These are phyloP conservation scores for Trichophyton benhamiae DNA, from an alignment of 2,329 filamentous ascomycete genomes.

Conservation along the genomic window DNA sequence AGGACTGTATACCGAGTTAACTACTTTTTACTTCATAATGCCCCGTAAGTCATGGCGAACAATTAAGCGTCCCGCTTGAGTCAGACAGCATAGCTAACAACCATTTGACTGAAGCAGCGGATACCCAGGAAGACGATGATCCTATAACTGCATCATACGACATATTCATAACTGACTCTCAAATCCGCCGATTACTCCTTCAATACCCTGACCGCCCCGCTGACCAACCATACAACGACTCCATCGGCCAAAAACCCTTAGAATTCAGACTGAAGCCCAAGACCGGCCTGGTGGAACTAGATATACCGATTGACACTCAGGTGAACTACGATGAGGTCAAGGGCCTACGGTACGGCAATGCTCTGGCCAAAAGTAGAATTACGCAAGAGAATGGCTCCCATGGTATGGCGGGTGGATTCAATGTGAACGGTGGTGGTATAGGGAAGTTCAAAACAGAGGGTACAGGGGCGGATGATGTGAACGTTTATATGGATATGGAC, in stretches of 20 bases:
- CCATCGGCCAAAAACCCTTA: slow-evolving; percentile 46
- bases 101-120: neutral
- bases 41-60: too few species aligned
- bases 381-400: slow-evolving; percentile 53
- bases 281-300: slow-evolving; percentile 78
- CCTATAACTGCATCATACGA: slow-evolving; percentile 66
- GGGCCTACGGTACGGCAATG: slow-evolving; percentile 70
- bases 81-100: neutral
- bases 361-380: slow-evolving; percentile 46
- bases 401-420: slow-evolving; percentile 62
- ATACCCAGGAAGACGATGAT: slow-evolving; percentile 36
- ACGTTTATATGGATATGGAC: slow-evolving; percentile 11
- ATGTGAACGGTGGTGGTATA: slow-evolving; percentile 25
- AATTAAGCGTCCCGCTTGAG: too few species aligned
- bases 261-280: slow-evolving; percentile 71
- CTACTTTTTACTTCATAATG: too few species aligned
- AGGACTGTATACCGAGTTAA: too few species aligned
- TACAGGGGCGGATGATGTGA: neutral
- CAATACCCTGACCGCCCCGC: slow-evolving; percentile 66
- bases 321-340: slow-evolving; percentile 71
- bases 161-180: slow-evolving; percentile 69
- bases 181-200: slow-evolving; percentile 63
- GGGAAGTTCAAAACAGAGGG: slow-evolving; percentile 12
- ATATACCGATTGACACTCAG: slow-evolving; percentile 66
- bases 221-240: slow-evolving; percentile 50